phyloP scores from a whole-genome alignment of 345 rosid species.

The Populus pruinosa region DNA sequence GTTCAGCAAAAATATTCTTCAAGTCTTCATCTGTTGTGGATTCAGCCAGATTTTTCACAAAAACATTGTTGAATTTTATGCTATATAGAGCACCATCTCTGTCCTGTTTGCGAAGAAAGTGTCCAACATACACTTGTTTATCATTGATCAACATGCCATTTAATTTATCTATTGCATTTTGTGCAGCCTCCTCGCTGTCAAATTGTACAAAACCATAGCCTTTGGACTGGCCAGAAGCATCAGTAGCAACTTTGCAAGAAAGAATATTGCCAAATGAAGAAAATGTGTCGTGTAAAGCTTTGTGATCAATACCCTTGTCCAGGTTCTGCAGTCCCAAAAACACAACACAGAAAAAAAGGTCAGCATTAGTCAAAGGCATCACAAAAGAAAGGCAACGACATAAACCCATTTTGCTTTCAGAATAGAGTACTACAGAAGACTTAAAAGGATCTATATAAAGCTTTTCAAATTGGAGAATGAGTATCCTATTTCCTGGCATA shows the following conservation, averaged over 20 bases:
- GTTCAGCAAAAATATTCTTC: slow-evolving; percentile 18
- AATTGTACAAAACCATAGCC: slow-evolving; percentile 29
- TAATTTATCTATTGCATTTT: slow-evolving; percentile 22
- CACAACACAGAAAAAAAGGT: not conserved
- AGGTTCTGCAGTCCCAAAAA: slow-evolving; percentile 14
- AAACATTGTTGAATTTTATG: slow-evolving; percentile 21
- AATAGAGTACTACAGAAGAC: not conserved
- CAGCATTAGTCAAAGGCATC: not conserved
- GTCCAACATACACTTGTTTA: slow-evolving; percentile 30
- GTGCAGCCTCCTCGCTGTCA: slow-evolving; percentile 23
- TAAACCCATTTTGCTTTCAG: not conserved
- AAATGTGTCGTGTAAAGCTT: slow-evolving; percentile 23
- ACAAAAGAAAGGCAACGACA: not conserved
- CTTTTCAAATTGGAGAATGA: not conserved
- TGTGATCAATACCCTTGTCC: slow-evolving; percentile 26
- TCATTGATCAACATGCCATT: slow-evolving; percentile 30
- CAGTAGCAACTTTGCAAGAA: slow-evolving; percentile 27
- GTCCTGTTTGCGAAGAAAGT: slow-evolving; percentile 25
- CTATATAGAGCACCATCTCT: slow-evolving; percentile 9
- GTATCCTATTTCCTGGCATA: not conserved
- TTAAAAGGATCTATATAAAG: not conserved
- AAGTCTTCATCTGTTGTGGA: slow-evolving; percentile 24
- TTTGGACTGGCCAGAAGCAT: slow-evolving; percentile 24
- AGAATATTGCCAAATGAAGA: slow-evolving; percentile 26
- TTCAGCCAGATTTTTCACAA: slow-evolving; percentile 23